Evolutionary conservation across 306 rosid species (phyloP).

Genomic region (Prunus dulcis): DNA sequence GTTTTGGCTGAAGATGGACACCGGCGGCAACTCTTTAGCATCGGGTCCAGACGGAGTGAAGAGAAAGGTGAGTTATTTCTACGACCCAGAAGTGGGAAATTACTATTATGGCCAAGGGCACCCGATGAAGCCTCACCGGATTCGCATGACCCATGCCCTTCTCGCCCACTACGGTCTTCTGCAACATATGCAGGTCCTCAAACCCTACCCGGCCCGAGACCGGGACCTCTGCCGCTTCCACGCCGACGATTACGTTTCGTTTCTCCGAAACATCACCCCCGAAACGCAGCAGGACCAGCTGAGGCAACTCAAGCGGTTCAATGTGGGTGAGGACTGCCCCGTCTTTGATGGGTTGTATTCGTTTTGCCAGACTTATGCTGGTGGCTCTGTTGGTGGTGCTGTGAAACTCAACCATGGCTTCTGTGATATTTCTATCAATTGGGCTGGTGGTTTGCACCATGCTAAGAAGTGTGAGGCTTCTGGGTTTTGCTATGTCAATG

Average conservation of each 20-base stretch:
- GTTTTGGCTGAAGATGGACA: constrained; percentile 35
- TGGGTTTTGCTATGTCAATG: constrained; percentile 87
- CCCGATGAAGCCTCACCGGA: constrained; percentile 95
- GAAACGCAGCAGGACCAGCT: constrained; percentile 89
- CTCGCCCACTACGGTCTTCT: constrained; percentile 86
- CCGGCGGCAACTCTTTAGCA: constrained; percentile 70
- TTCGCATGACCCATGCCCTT: constrained; percentile 85
- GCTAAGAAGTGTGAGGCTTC: constrained; percentile 93
- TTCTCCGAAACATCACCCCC: constrained; percentile 74
- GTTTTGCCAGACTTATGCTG: constrained; percentile 84
- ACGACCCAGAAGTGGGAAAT: constrained; percentile 87
- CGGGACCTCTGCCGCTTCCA: constrained; percentile 83
- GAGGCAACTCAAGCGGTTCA: constrained; percentile 83
- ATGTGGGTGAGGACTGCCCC: constrained; percentile 89
- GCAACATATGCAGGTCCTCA: constrained; percentile 81
- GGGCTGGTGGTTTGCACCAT: constrained; percentile 91
- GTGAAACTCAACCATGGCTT: constrained; percentile 73
- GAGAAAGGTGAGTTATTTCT: constrained; percentile 78
- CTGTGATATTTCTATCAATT: constrained; percentile 81
- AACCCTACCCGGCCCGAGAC: constrained; percentile 88
- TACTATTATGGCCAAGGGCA: constrained; percentile 92
- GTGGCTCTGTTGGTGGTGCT: constrained; percentile 95
- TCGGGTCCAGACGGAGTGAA: constrained; percentile 80
- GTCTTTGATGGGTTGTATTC: constrained; percentile 84
- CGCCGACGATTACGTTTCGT: constrained; percentile 81